Conservation (phyloP, 257 asterid species). For the Primulina huaijiensis region DNA sequence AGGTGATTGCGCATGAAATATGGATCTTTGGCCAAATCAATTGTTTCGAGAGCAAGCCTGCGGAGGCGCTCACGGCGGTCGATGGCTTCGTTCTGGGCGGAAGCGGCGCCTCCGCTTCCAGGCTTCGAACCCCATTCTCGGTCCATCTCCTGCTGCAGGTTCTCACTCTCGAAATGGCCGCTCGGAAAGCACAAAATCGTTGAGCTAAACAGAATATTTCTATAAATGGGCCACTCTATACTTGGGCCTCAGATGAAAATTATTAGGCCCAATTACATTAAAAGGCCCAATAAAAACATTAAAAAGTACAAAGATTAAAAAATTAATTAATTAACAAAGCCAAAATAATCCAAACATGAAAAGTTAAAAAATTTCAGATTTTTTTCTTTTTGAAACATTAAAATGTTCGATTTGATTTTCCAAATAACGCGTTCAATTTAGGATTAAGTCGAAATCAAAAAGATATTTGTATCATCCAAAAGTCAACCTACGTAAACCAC, state of each 20-base stretch:
- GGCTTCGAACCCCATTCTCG: constrained; percentile 99
- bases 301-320: too few relatives aligned
- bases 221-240: background rate
- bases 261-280: background rate
- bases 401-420: too few relatives aligned
- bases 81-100: constrained; percentile 93
- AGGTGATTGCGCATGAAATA: constrained; percentile 98
- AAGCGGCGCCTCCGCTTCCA: constrained; percentile 97
- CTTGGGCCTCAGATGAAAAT: background rate
- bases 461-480: too few relatives aligned
- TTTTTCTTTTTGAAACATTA: too few relatives aligned
- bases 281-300: background rate
- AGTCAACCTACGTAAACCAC: too few relatives aligned
- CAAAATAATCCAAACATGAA: too few relatives aligned
- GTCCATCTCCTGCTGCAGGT: constrained; percentile 46
- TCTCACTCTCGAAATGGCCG: background rate
- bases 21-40: constrained; percentile 93
- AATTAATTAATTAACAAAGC: too few relatives aligned
- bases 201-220: background rate
- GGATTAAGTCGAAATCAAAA: too few relatives aligned
- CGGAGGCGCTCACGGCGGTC: constrained; percentile 97
- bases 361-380: too few relatives aligned
- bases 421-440: too few relatives aligned
- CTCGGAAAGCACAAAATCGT: too few relatives aligned
- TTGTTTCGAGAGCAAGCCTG: constrained; percentile 86